Evolutionary conservation across 805 yeast species (phyloP).

Genomic region (Vanderwaltozyma yarrowii): DNA sequence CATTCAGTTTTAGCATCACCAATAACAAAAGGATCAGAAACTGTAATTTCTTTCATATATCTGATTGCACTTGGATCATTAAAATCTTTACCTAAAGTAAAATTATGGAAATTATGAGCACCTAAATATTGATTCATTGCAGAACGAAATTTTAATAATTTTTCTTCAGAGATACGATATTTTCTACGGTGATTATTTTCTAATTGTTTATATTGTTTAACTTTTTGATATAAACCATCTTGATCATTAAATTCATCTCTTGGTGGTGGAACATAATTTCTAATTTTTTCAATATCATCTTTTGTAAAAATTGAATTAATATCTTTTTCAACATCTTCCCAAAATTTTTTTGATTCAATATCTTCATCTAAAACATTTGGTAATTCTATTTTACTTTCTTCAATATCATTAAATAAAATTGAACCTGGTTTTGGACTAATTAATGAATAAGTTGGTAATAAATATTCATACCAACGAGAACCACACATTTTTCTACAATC

Average conservation of each 20-base stretch:
- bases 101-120: conserved; percentile 86
- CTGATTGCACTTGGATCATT: conserved; percentile 80
- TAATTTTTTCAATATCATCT: conserved; percentile 21
- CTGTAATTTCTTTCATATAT: conserved; percentile 68
- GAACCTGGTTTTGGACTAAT: conserved; percentile 82
- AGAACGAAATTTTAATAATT: conserved; percentile 52
- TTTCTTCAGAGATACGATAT: conserved; percentile 54
- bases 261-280: conserved; percentile 28
- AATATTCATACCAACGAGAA: conserved; percentile 89
- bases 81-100: conserved; percentile 70
- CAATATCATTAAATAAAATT: conserved; percentile 50
- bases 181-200: conserved; percentile 61
- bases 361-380: conserved; percentile 57
- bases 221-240: conserved; percentile 29
- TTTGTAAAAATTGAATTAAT: conserved; percentile 24
- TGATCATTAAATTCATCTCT: conserved; percentile 32
- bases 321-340: conserved; percentile 44
- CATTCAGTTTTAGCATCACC: conserved; percentile 90
- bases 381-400: conserved; percentile 38
- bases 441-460: conserved; percentile 84
- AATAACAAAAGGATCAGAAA: conserved; percentile 82
- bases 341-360: conserved; percentile 63
- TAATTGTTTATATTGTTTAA: conserved; percentile 45
- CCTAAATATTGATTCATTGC: conserved; percentile 72
- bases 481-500: conserved; percentile 94